These are phyloP conservation scores for Botrytis fragariae DNA, from an alignment of 2,329 filamentous ascomycete genomes.

Conservation along the genomic window DNA sequence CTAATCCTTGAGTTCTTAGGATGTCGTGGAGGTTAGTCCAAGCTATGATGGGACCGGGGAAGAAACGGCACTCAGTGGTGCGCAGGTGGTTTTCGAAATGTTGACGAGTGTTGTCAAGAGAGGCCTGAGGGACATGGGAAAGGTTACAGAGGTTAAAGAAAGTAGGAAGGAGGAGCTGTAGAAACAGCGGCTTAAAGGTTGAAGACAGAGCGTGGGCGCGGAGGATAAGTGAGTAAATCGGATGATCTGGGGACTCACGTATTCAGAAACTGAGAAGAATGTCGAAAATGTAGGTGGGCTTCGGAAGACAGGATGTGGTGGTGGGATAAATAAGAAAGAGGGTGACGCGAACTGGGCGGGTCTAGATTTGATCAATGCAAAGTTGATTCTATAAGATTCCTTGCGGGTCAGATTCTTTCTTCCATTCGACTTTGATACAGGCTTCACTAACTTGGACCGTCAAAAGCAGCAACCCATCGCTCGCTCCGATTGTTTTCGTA, in stretches of 20 bases:
- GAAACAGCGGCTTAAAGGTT: neutral
- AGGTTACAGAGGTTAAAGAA: neutral
- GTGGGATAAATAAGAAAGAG: neutral
- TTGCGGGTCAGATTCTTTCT: neutral
- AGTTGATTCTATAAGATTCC: neutral
- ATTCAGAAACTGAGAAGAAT: neutral
- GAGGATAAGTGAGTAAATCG: neutral
- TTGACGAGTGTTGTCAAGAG: conserved; percentile 71
- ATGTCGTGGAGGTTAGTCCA: conserved; percentile 85
- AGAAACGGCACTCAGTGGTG: conserved; percentile 77
- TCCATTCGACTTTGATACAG: neutral
- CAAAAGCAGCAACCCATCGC: neutral
- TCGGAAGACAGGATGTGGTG: neutral
- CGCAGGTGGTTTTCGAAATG: conserved; percentile 84
- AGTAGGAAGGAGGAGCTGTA: neutral
- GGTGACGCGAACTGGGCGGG: neutral
- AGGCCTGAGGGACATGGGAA: conserved; percentile 42
- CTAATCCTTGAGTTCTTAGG: conserved; percentile 38
- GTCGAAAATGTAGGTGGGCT: neutral
- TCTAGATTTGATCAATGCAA: neutral
- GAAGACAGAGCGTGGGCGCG: neutral
- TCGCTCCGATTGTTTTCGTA: neutral
- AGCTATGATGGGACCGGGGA: conserved; percentile 80
- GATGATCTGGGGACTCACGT: neutral
- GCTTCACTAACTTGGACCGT: neutral